Percentiles rank a stretch among this genome's conserved stretches.
These are phyloP conservation scores for Dunaliella salina DNA, from an alignment of 163 green algal genomes.

Conservation along the genomic window DNA sequence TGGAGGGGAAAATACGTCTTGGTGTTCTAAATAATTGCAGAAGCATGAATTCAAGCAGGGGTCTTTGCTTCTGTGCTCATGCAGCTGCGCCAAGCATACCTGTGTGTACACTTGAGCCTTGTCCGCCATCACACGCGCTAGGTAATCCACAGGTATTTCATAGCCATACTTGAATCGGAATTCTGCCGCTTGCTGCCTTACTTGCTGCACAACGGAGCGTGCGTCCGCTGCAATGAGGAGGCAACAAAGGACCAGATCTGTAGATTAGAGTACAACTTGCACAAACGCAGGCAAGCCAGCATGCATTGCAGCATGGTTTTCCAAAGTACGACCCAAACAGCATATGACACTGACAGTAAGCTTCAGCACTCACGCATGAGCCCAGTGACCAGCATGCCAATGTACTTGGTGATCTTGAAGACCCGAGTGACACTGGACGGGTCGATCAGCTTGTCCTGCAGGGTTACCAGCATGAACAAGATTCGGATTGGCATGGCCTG, in stretches of 20 bases:
- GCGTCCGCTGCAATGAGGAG: slow-evolving; percentile 66
- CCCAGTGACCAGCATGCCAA: slow-evolving; percentile 83
- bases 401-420: slow-evolving; percentile 81
- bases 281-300: too few relatives aligned
- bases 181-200: slow-evolving; percentile 87
- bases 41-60: too few relatives aligned
- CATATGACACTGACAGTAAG: neutral
- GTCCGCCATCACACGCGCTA: slow-evolving; percentile 89
- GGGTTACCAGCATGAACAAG: neutral
- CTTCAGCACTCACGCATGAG: slow-evolving; percentile 48
- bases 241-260: too few relatives aligned
- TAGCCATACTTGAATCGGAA: slow-evolving; percentile 96
- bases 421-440: slow-evolving; percentile 82
- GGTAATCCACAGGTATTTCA: slow-evolving; percentile 90
- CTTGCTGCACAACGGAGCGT: slow-evolving; percentile 84
- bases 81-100: slow-evolving; percentile 29
- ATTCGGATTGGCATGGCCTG: neutral
- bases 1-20: too few relatives aligned
- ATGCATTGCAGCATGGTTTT: neutral
- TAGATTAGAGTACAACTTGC: too few relatives aligned
- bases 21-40: too few relatives aligned
- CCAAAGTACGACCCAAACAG: neutral
- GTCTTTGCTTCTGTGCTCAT: too few relatives aligned
- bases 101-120: slow-evolving; percentile 97
- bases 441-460: slow-evolving; percentile 95